Evolutionary conservation across 768 basidiomycete genomes (phyloP).

Genomic region (Pulveroboletus sp.): DNA sequence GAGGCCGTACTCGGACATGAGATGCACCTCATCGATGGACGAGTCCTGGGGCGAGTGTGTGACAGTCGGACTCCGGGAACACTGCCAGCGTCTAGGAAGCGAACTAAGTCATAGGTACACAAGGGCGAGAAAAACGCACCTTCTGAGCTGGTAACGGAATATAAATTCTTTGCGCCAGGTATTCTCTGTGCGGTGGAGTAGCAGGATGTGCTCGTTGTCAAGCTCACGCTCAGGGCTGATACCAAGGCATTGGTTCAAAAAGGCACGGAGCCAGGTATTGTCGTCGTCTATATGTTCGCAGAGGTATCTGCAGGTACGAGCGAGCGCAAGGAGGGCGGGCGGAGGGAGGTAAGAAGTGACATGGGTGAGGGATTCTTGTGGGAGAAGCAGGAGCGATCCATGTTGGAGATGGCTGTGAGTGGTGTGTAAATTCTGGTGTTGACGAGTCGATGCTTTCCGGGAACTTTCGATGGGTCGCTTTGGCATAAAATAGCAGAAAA

Average conservation of each 20-base stretch:
- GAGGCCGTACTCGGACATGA: constrained; percentile 55
- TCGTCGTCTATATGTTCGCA: constrained; percentile 71
- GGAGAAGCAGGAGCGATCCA: constrained; percentile 57
- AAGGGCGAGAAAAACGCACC: constrained; percentile 37
- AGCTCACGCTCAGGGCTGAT: constrained; percentile 64
- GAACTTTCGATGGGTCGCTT: constrained; percentile 46
- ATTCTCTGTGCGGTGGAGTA: constrained; percentile 54
- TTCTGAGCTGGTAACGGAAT: constrained; percentile 48
- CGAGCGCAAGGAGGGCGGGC: constrained; percentile 55
- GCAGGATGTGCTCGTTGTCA: constrained; percentile 39
- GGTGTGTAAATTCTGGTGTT: constrained; percentile 27
- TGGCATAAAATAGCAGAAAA: constrained; percentile 59
- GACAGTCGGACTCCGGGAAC: constrained; percentile 56
- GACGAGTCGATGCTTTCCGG: constrained; percentile 34
- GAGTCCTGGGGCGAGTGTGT: constrained; percentile 65
- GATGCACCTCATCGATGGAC: constrained; percentile 53
- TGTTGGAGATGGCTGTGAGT: constrained; percentile 35
- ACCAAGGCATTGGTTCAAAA: constrained; percentile 63
- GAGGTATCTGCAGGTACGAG: constrained; percentile 48
- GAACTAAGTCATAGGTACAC: background rate
- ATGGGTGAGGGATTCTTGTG: constrained; percentile 71
- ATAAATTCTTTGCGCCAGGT: constrained; percentile 75
- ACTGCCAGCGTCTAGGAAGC: constrained; percentile 62
- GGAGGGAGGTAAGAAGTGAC: constrained; percentile 74
- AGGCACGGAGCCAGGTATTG: constrained; percentile 77